Evolutionary conservation across 192 early-diverging fungal genomes (phyloP).

Genomic region (Phlyctochytrium bullatum): DNA sequence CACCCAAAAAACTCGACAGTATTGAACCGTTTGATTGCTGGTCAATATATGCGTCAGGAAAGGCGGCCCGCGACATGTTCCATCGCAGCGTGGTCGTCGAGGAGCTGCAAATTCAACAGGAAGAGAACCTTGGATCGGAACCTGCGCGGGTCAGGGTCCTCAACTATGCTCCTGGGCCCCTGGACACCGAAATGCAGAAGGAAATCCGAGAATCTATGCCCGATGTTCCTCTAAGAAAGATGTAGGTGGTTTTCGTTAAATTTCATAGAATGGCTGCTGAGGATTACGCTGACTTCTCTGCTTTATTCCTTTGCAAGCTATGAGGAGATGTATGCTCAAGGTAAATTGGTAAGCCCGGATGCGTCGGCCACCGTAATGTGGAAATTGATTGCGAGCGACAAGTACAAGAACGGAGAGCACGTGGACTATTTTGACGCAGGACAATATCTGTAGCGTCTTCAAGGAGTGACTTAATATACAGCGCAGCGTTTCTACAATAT

Average conservation of each 20-base stretch:
- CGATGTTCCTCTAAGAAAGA: conserved; percentile 46
- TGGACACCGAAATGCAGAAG: conserved; percentile 81
- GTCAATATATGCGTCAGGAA: conserved; percentile 76
- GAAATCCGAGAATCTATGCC: conserved; percentile 66
- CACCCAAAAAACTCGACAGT: conserved; percentile 37
- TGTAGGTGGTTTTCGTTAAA: conserved; percentile 34
- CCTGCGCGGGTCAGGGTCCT: conserved; percentile 54
- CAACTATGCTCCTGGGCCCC: conserved; percentile 85
- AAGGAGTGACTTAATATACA: no score
- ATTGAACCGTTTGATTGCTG: conserved; percentile 74
- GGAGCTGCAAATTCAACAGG: conserved; percentile 28
- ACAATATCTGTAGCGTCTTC: no score
- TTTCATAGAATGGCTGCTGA: no score
- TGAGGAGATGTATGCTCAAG: conserved; percentile 59
- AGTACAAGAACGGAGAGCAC: conserved; percentile 36
- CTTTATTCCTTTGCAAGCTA: not conserved
- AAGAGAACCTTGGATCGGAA: conserved; percentile 11
- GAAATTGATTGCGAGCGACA: conserved; percentile 47
- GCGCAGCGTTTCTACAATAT: no score
- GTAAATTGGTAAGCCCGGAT: conserved; percentile 65
- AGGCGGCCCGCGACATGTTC: conserved; percentile 81
- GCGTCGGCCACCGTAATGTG: conserved; percentile 64
- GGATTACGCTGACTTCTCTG: not conserved
- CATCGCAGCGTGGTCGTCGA: conserved; percentile 70
- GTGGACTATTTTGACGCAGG: conserved; percentile 43